These are phyloP conservation scores for Calonectria henricotiae DNA, from an alignment of 2,329 filamentous ascomycete genomes.

Conservation along the genomic window DNA sequence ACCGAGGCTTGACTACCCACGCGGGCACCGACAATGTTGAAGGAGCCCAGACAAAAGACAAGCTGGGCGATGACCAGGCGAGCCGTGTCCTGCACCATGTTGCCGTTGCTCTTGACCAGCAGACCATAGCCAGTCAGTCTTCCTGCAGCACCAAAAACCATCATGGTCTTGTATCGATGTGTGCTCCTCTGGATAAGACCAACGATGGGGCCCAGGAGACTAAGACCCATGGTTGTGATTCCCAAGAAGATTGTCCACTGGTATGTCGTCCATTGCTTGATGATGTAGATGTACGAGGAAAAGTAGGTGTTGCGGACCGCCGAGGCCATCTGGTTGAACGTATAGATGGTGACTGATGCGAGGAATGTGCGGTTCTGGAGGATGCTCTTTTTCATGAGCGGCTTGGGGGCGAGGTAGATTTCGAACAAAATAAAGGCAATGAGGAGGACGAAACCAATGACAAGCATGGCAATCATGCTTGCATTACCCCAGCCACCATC, in stretches of 20 bases:
- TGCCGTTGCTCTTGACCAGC: neutral
- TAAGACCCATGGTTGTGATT: constrained; percentile 1
- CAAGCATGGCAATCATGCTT: constrained; percentile 14
- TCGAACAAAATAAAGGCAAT: constrained; percentile 10
- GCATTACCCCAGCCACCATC: constrained; percentile 7
- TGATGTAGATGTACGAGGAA: constrained; percentile 60
- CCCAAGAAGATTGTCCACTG: constrained; percentile 62
- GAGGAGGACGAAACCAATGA: neutral
- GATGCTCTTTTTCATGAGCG: constrained; percentile 9
- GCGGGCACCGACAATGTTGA: constrained; percentile 5
- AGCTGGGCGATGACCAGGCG: neutral
- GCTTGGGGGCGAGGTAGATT: neutral
- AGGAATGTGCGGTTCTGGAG: constrained; percentile 12
- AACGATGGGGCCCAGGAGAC: constrained; percentile 7
- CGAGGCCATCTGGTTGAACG: constrained; percentile 58
- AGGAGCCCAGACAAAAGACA: neutral
- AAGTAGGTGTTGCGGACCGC: constrained; percentile 59
- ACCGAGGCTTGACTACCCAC: constrained; percentile 13
- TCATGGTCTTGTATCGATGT: constrained; percentile 7
- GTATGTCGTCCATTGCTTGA: constrained; percentile 62
- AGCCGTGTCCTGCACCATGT: constrained; percentile 6
- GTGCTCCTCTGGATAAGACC: constrained; percentile 13
- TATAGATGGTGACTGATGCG: constrained; percentile 53
- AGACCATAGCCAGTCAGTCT: constrained; percentile 16
- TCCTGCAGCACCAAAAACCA: constrained; percentile 5